Conservation (phyloP, 371 early-diverging fungal genomes). For the Mortierella sp. region DNA sequence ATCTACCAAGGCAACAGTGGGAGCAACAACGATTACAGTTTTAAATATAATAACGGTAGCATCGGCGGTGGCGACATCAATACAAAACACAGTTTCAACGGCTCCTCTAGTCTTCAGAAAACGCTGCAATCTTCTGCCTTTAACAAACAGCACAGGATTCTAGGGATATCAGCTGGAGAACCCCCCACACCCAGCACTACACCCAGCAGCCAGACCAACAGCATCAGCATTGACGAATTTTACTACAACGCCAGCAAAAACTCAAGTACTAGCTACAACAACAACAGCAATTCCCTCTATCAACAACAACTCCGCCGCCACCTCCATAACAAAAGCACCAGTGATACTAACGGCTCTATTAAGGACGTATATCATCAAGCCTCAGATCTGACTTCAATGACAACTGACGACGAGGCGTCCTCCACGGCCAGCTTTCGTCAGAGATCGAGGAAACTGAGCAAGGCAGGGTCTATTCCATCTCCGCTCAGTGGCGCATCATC, state of each 20-base stretch:
- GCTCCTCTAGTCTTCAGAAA: neutral
- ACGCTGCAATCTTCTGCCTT: neutral
- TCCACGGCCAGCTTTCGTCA: constrained; percentile 37
- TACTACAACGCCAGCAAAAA: constrained; percentile 14
- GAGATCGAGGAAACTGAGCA: constrained; percentile 32
- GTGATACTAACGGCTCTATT: neutral
- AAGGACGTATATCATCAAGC: constrained; percentile 4
- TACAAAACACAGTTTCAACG: no score
- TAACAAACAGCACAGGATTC: constrained; percentile 2
- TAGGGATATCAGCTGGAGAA: constrained; percentile 3
- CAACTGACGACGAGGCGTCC: constrained; percentile 36
- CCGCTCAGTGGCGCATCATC: constrained; percentile 27
- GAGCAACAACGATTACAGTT: neutral
- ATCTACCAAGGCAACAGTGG: neutral
- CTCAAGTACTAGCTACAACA: neutral
- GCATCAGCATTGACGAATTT: constrained; percentile 6
- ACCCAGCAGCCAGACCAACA: neutral
- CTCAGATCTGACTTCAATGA: constrained; percentile 14
- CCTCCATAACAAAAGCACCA: neutral
- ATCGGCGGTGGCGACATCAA: neutral
- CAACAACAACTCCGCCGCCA: constrained; percentile 4
- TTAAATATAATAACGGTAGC: neutral
- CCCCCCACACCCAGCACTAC: constrained; percentile 14
- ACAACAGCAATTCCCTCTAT: neutral
- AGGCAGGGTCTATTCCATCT: constrained; percentile 23